Base-by-base conservation (phyloP, 441 rosid genomes). In the Arabidopsis hybrid region DNA sequence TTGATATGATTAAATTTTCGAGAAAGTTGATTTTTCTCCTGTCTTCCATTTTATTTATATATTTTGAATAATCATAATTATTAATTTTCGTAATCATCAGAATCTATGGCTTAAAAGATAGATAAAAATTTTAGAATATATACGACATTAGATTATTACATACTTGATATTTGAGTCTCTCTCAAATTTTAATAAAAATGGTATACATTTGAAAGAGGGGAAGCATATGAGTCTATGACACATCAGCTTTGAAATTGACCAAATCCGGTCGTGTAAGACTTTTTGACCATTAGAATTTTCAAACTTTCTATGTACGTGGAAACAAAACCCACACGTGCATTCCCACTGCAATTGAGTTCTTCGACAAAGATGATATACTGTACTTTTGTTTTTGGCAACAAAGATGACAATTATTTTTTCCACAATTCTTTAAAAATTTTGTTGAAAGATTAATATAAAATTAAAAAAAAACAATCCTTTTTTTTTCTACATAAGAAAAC, bases 251-350 rank as follows among this genome's bases (percentile, higher is more conserved):
- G 14, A 31, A 56, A 46, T 64, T 69, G 65, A 63, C 79, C 79
- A 56, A 57, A 76, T 46, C 11, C 8, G 53, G 75, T 76, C 67
- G 47, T 70, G 71, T 56, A 18, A 63, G 67, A 70, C 61, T 76
- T 74, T 38, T 76, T 45, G 80, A 76, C 75, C 67, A 47, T 2
- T 53, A 17, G 40, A 76, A 64, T 16, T 64, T 56, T 76, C 79
- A 69, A 69, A 40, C 46, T n/a, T 4, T 60, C 47, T 40, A 39
- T 11, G 55, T 16, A 62, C 65, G 45, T 69, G 43, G 43, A 49
- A 49, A 47, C 42, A n/a, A 0, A 46, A 36, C 6, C 34, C 65
- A 6, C 77, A 43, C 69, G 76, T 72, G 69, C 34, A 31, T 42
- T 14, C 1, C 60, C 42, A 13, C 18, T 56, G 10, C 40, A 21